Evolutionary conservation across 192 early-diverging fungal species (phyloP), one percentile per base, ranked within the genome.

Genomic region (Jimgerdemannia flammicorona): DNA sequence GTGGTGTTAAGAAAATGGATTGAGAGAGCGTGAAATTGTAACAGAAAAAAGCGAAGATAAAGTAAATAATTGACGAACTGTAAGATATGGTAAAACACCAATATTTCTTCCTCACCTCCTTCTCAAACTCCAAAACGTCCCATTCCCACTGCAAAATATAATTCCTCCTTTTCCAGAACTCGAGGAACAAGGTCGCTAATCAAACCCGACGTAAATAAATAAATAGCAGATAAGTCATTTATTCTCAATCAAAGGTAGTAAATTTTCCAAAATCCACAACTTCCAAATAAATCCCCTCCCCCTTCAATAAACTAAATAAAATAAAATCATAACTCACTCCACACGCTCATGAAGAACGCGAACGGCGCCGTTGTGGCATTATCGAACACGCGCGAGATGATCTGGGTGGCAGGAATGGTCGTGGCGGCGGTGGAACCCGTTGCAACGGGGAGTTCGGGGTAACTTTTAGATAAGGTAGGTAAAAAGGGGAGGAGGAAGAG

Each of bases 121-220:
- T 75, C 66, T 90, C 78, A 72, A 84, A 84, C 40, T 88, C 84
- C 4, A 74, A 8, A 3, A 87, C 80, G 66, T 91, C 86, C 91
- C 91, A 93, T 18, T 80, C 72, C 63, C 81, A 90, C 4, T 79
- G 77, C 69, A 91, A 67, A n/a, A 72, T 65, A 40, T 75, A 75
- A 43, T 83, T 86, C 74, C 79, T 76, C 20, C 90, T 81, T 69
- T 87, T 88, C 92, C 92, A 92, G 70, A 79, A 87, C 70, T 91
- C 86, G 42, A 93, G 72, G 78, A 86, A 91, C 14, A 86, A 71
- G 3, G 86, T 74, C 3, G 84, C 78, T 73, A 64, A 10, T 40
- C 42, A 66, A 64, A 20, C 20, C n/a, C 2, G 43, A 83, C 59
- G 66, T 43, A 70, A 3, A 2, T 1, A 29, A 29, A 29, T 29